Conservation (phyloP, 1,139 yeast species). For the Pichia sp. region DNA sequence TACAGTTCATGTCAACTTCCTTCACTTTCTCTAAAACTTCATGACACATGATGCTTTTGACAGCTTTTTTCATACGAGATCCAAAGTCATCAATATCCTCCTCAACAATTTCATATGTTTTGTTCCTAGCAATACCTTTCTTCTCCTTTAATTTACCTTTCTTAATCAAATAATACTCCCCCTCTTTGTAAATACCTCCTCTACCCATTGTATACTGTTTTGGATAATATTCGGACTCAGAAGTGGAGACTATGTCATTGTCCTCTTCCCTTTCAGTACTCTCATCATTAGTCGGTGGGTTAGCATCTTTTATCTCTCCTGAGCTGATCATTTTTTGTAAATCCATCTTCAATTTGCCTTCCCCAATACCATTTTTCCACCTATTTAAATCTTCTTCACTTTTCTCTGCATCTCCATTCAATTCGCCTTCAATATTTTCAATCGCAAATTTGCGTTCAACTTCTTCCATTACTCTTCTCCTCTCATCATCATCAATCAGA, state of each 20-base stretch:
- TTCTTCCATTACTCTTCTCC: conserved; percentile 2
- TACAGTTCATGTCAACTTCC: conserved; percentile 13
- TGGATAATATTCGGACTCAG: conserved; percentile 4
- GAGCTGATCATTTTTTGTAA: no score
- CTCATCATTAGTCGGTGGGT: neutral
- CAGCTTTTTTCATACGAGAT: neutral
- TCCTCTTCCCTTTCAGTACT: neutral
- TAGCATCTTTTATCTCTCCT: no score
- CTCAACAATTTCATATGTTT: conserved; percentile 5
- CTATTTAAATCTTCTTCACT: neutral
- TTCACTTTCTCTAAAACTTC: conserved; percentile 10
- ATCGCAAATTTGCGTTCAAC: conserved; percentile 5
- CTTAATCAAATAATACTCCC: conserved; percentile 1
- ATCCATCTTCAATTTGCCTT: neutral
- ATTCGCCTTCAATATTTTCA: conserved; percentile 6
- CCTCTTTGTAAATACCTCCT: conserved; percentile 15
- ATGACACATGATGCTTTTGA: conserved; percentile 8
- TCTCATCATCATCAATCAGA: conserved; percentile 9
- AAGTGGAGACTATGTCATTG: neutral
- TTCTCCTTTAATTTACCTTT: conserved; percentile 2
- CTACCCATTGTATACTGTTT: conserved; percentile 14
- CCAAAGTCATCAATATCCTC: conserved; percentile 1
- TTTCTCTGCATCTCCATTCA: neutral
- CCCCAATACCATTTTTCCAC: neutral
- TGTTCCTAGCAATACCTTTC: conserved; percentile 13